Conservation (phyloP, 306 rosid species). For the Cucurbita argyrosperma region DNA sequence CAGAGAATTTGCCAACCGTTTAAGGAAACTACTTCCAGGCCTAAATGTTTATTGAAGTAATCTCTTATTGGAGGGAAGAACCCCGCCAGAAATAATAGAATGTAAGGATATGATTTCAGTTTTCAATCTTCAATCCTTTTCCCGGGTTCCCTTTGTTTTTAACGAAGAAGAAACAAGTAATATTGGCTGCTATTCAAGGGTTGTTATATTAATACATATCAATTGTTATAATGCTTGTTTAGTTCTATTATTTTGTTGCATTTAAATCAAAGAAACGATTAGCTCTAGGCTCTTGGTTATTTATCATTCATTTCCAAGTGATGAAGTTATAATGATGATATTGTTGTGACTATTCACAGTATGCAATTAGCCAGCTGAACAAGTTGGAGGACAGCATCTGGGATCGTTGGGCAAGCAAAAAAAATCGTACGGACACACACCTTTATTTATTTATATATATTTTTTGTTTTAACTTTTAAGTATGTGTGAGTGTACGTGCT, state of each 20-base stretch:
- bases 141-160: neutral
- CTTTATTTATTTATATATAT: neutral
- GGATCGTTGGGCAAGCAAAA: conserved; percentile 77
- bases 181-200: neutral
- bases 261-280: neutral
- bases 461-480: neutral
- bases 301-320: neutral
- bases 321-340: neutral
- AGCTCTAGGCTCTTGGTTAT: conserved; percentile 2
- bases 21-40: neutral
- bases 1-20: neutral
- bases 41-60: neutral
- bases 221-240: neutral
- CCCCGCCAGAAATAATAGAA: neutral
- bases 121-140: neutral
- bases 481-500: neutral
- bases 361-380: conserved; percentile 72
- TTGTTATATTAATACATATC: neutral
- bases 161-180: neutral
- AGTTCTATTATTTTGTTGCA: neutral
- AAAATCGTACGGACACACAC: conserved; percentile 13
- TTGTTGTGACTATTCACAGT: conserved; percentile 39
- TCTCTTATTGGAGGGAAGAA: neutral
- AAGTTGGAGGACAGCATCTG: conserved; percentile 91
- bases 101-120: neutral